Percentiles rank a stretch among this genome's conserved stretches.
Evolutionary conservation across 345 rosid species (phyloP).

Genomic region (Salix arbutifolia): DNA sequence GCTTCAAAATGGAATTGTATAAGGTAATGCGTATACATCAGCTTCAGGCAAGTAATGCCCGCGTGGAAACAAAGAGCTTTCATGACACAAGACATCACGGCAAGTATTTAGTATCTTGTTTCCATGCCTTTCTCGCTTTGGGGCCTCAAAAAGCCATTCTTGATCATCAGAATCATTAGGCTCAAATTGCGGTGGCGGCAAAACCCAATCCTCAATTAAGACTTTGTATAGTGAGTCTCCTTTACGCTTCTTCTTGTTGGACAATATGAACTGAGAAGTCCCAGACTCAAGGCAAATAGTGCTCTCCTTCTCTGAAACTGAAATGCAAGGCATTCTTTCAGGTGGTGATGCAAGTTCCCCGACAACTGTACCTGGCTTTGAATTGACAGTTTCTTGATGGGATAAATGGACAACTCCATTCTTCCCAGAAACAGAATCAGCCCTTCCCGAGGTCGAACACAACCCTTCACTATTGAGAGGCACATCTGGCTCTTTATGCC

Average conservation of each 20-base stretch:
- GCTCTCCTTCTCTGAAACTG: not conserved
- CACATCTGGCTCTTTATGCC: conserved; percentile 7
- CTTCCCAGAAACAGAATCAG: not conserved
- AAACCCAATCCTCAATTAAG: conserved; percentile 47
- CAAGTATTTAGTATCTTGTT: conserved; percentile 2
- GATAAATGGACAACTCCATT: not conserved
- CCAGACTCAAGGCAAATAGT: not conserved
- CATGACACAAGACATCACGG: conserved; percentile 1
- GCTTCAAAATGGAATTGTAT: conserved; percentile 47
- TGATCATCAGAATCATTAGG: conserved; percentile 23
- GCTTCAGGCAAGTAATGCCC: conserved; percentile 40
- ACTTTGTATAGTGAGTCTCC: conserved; percentile 25
- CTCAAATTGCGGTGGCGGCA: conserved; percentile 14
- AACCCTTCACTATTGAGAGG: conserved; percentile 1
- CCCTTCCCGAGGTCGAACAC: conserved; percentile 22
- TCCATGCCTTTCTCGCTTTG: not conserved
- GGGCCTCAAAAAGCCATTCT: conserved; percentile 52
- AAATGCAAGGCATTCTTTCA: not conserved
- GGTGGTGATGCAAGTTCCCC: not conserved
- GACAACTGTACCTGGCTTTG: not conserved
- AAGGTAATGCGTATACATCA: conserved; percentile 59
- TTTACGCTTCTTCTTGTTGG: not conserved
- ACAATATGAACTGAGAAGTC: not conserved
- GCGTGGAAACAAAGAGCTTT: conserved; percentile 25
- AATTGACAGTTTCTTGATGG: not conserved